Conservation (phyloP, 495 filamentous ascomycete genomes). For the Penicillium cinerascens region DNA sequence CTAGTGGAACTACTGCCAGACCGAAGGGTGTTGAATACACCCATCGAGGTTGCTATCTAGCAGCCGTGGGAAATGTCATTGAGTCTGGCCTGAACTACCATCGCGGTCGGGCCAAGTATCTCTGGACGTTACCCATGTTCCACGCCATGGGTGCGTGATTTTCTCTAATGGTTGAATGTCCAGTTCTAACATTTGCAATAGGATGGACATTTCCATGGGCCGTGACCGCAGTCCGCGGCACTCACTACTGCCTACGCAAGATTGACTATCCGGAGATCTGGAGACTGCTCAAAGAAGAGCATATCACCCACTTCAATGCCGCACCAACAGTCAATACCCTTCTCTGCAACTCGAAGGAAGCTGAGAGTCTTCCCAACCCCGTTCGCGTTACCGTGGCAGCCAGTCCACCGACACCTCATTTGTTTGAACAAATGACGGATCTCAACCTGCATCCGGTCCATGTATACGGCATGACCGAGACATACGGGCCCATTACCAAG, state of each 20-base stretch:
- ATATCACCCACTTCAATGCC: constrained; percentile 91
- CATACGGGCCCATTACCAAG: constrained; percentile 94
- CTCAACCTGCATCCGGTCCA: constrained; percentile 90
- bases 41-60: constrained; percentile 82
- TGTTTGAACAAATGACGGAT: constrained; percentile 88
- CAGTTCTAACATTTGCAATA: constrained; percentile 5
- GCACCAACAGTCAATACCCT: constrained; percentile 96
- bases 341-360: constrained; percentile 72
- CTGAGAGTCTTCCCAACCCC: constrained; percentile 60
- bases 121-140: constrained; percentile 96
- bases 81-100: constrained; percentile 79
- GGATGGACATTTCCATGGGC: constrained; percentile 85
- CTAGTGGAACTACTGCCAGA: constrained; percentile 84
- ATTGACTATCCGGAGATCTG: constrained; percentile 94
- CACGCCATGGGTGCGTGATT: constrained; percentile 70
- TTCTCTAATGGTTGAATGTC: neutral
- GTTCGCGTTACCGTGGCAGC: constrained; percentile 93
- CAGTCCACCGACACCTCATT: constrained; percentile 77
- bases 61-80: constrained; percentile 77
- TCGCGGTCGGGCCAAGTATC: constrained; percentile 67
- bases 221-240: constrained; percentile 85
- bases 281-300: constrained; percentile 75
- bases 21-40: constrained; percentile 96
- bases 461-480: constrained; percentile 93
- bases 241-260: constrained; percentile 91